Conservation (phyloP, 1,284 basidiomycete genomes). For the Cronartium quercuum region DNA sequence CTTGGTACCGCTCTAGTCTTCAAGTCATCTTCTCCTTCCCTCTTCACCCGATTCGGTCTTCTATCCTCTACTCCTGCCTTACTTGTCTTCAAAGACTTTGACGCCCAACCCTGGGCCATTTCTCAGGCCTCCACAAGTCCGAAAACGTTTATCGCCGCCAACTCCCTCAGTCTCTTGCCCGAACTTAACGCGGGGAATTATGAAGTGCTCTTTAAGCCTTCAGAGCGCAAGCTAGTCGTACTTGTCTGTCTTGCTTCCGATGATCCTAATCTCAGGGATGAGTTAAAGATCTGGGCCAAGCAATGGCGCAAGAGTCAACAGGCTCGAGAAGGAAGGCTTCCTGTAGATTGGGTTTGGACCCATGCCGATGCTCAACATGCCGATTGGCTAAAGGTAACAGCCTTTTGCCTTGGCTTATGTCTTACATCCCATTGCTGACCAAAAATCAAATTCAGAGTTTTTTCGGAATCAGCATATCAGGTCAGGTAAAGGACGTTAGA, state of each 20-base stretch:
- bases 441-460: neutral
- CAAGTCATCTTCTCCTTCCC: neutral
- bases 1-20: conserved; percentile 4
- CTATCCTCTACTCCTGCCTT: neutral
- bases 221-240: conserved; percentile 11
- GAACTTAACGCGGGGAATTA: conserved; percentile 1
- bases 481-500: neutral
- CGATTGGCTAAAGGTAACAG: conserved; percentile 29
- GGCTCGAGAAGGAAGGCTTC: neutral
- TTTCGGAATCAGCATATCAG: neutral
- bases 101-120: conserved; percentile 7
- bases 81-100: conserved; percentile 21
- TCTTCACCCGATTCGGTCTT: neutral
- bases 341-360: conserved; percentile 33
- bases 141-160: conserved; percentile 6
- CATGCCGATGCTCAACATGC: conserved; percentile 3
- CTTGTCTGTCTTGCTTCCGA: neutral
- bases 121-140: neutral
- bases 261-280: neutral
- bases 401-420: neutral
- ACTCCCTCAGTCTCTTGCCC: conserved; percentile 1
- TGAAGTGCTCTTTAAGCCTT: neutral
- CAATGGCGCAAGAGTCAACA: conserved; percentile 32
- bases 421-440: neutral
- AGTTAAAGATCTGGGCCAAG: conserved; percentile 21